Base-by-base conservation (phyloP, 305 asterid species). In the Fraxinus nigra region DNA sequence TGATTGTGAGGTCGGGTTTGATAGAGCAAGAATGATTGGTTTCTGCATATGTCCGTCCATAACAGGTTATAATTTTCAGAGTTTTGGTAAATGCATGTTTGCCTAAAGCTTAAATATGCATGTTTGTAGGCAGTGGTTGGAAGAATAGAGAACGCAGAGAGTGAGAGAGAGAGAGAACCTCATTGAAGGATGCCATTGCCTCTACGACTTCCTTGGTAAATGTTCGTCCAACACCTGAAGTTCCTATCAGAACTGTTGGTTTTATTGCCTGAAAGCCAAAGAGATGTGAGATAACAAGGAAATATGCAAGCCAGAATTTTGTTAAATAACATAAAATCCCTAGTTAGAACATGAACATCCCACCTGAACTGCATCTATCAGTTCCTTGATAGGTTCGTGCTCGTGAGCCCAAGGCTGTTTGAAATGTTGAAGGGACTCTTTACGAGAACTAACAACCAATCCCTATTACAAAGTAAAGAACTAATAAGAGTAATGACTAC, bases 361-460 rank as follows among this genome's bases (percentile, higher is more conserved):
- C 86, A 95, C 98, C 90, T 93, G 87, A 65, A 96, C 95, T 8
- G 95, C 98, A 85, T 93, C 94, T 70, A 92, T 46, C 79, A 94
- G 90, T 43, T 91, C 97, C 86, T 80, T 83, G 76, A 93, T 82
- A 0, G 97, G 96, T 87, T 94, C 96, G 40, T 94, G 97, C 24
- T 92, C 97, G 59, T 94, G 99, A 70, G 99, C 99, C 97, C 97
- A 96, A 74, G 99, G 98, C 70, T 83, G n/a, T 83, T 96, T 96
- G 89, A 93, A 93, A 87, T 92, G 98, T 90, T 96, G 99, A 87
- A 96, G 98, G 56, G 98, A 91, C 76, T 91, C 97, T 87, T 86
- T 85, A 9, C 98, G 97, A 26, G 97, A 93, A 76, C 89, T 83
- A 8, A 93, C 97, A 61, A 96, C 87, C 89, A 96, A 61, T 80